These are phyloP conservation scores for Malassezia furfur DNA, from an alignment of 1,284 basidiomycete genomes.

Conservation along the genomic window DNA sequence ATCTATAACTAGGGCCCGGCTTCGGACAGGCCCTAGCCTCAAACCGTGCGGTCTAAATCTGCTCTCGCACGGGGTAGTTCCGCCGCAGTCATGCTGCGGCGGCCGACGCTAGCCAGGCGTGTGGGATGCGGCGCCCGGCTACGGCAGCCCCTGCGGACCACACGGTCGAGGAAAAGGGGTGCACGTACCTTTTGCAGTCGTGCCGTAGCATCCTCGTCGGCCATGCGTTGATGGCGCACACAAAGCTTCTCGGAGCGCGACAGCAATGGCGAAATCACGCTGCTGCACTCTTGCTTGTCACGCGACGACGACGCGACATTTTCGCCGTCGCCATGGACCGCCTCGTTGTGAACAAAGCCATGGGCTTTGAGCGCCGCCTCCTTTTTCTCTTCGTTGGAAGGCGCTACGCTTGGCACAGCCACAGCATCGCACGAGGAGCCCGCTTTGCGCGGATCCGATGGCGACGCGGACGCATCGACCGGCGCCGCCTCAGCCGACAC, in stretches of 20 bases:
- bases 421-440: no score
- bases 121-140: neutral
- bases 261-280: neutral
- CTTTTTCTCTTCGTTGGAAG: no score
- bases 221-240: conserved; percentile 88
- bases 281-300: neutral
- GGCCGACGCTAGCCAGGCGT: neutral
- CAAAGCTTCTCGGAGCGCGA: conserved; percentile 58
- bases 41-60: conserved; percentile 32
- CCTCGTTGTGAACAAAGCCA: neutral
- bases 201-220: conserved; percentile 84
- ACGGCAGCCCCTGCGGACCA: conserved; percentile 2
- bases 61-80: conserved; percentile 1
- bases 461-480: no score
- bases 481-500: neutral
- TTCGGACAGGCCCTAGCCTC: conserved; percentile 34
- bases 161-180: neutral
- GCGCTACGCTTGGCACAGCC: no score
- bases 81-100: neutral
- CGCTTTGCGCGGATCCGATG: no score
- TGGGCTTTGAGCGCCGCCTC: no score
- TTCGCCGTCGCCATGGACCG: neutral
- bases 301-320: neutral
- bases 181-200: conserved; percentile 77
- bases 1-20: conserved; percentile 22